Base-by-base conservation (phyloP, 352 stramenopile species). In the Phytophthora cryptogea region DNA sequence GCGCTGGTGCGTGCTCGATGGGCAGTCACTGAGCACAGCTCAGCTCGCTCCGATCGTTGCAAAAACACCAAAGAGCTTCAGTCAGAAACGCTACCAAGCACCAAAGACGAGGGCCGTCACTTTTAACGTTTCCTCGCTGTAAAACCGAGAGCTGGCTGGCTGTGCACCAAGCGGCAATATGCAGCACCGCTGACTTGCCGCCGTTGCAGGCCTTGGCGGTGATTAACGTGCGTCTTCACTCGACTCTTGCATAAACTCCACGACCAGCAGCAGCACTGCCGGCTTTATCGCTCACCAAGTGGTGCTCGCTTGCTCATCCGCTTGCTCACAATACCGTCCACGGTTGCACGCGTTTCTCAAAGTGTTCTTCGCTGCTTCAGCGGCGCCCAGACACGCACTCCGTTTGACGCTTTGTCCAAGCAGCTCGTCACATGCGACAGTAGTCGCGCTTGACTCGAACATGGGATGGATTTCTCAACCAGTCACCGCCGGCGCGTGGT, bases 361-460 rank as follows among this genome's bases (percentile, higher is more conserved):
- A 33, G 27, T 62, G 50, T 61, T 66, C 58, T 55, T 66, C 58
- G 23, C 17, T 27, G 40, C 47, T 64, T 54, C 57, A 65, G 48
- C 14, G 16, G 57, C 35, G 33, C 30, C 49, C 36, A 65, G 57
- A 65, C 57, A 65, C 27, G 57, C 57, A 53, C 30, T 17, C 36
- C 44, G 54, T 55, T 62, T 64, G 56, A 64, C 56, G 30, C 14
- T 27, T 49, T 7, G 32, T 6, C 33, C 33, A 39, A 39, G 33
- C 33, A 39, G 33, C 33, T 39, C 33, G 33, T 39, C 33, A 39
- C 33, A 39, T 39, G 33, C 41, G 57, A 66, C 57, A 57, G 16
- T n/a, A 14, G 7, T 17, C 28, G 31, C 46, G 46, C 30, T 49
- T 63, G 42, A 54, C 54, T 54, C 48, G 35, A 49, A 10, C 26